phyloP scores from a whole-genome alignment of 2,329 filamentous ascomycete species.

The Fusarium devonianum region DNA sequence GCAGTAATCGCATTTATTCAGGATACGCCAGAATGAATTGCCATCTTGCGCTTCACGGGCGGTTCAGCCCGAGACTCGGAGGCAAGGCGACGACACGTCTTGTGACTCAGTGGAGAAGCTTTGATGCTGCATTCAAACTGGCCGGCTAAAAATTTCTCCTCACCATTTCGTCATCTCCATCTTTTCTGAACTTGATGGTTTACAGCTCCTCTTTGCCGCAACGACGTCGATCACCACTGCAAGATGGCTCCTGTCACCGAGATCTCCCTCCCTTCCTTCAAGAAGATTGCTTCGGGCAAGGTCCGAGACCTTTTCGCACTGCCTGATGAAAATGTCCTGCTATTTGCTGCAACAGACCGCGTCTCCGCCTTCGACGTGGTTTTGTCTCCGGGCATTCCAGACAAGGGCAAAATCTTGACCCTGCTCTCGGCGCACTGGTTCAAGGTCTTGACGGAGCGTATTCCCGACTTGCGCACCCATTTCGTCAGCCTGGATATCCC shows the following conservation, averaged over 20 bases:
- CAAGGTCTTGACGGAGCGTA: slow-evolving; percentile 51
- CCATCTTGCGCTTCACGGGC: too few species aligned
- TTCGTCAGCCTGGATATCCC: slow-evolving; percentile 57
- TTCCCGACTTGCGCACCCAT: slow-evolving; percentile 61
- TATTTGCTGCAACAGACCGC: slow-evolving; percentile 87
- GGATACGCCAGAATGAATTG: too few species aligned
- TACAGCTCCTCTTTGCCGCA: slow-evolving; percentile 1
- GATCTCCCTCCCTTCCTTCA: slow-evolving; percentile 43
- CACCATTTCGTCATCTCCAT: slow-evolving; percentile 28
- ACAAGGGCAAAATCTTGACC: slow-evolving; percentile 62
- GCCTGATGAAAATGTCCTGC: slow-evolving; percentile 69
- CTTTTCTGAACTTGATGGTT: slow-evolving; percentile 6
- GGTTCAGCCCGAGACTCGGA: too few species aligned
- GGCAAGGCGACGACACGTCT: slow-evolving; percentile 8
- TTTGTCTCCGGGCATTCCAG: slow-evolving; percentile 71
- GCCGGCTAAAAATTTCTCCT: slow-evolving; percentile 38
- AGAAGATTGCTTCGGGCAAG: slow-evolving; percentile 62
- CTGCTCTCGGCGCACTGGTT: slow-evolving; percentile 62
- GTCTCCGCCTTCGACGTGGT: slow-evolving; percentile 97
- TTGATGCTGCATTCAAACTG: slow-evolving; percentile 20
- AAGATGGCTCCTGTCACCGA: slow-evolving; percentile 30
- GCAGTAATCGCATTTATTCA: too few species aligned
- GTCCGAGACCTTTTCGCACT: slow-evolving; percentile 83
- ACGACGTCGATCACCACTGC: not conserved
- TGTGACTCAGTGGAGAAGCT: slow-evolving; percentile 36